phyloP scores from a whole-genome alignment of 306 rosid species.

The Begonia fuchsioides region DNA sequence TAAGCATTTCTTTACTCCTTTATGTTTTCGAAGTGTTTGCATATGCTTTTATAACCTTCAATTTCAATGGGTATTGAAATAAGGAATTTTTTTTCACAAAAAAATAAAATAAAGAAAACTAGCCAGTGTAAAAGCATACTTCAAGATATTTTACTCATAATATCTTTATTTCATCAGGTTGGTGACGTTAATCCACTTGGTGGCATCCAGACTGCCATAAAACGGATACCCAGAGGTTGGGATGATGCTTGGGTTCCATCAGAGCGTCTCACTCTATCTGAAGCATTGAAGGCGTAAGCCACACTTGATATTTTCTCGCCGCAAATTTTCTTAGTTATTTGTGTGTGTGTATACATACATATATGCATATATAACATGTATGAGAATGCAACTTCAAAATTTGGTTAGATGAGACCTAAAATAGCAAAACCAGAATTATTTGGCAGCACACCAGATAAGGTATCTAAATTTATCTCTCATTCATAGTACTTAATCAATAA shows the following conservation, averaged over 20 bases:
- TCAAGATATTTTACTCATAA: too few species aligned
- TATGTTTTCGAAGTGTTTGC: slow-evolving; percentile 2
- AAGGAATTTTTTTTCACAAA: neutral
- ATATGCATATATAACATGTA: too few species aligned
- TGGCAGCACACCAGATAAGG: too few species aligned
- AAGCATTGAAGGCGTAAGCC: slow-evolving; percentile 62
- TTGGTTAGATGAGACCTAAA: too few species aligned
- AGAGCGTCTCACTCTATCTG: slow-evolving; percentile 45
- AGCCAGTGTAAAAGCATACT: too few species aligned
- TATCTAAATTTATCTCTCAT: too few species aligned
- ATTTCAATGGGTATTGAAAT: neutral
- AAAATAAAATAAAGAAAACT: neutral
- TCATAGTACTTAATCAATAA: too few species aligned
- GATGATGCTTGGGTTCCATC: slow-evolving; percentile 62
- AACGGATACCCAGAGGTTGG: slow-evolving; percentile 46
- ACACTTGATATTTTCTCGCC: neutral
- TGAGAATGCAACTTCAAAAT: too few species aligned
- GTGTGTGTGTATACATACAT: too few species aligned
- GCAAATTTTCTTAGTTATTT: too few species aligned
- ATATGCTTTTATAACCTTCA: neutral
- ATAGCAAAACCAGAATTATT: too few species aligned
- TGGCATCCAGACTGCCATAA: slow-evolving; percentile 50
- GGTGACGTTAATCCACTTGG: slow-evolving; percentile 58
- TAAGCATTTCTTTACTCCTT: slow-evolving; percentile 20
- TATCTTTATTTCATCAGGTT: slow-evolving; percentile 27